Percentiles rank a stretch among this genome's conserved stretches.
phyloP scores from a whole-genome alignment of 2,329 filamentous ascomycete species.

The Triangularia setosa region DNA sequence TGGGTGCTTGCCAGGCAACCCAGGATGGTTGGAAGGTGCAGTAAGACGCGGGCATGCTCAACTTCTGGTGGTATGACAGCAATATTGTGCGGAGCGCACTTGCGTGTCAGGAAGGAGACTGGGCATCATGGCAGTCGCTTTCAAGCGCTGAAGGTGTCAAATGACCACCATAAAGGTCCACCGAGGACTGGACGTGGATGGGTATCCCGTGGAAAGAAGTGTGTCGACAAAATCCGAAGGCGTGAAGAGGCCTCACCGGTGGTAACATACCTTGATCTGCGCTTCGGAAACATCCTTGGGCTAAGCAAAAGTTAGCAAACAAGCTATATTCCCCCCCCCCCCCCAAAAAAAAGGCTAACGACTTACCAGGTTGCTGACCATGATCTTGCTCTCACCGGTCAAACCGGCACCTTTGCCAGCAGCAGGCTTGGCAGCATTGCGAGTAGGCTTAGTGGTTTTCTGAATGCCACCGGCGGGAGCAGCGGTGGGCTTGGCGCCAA shows the following conservation, averaged over 20 bases:
- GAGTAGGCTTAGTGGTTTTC: constrained; percentile 66
- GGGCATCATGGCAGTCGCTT: constrained; percentile 22
- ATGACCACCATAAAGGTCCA: constrained; percentile 21
- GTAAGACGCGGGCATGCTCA: constrained; percentile 24
- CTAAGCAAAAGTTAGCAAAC: constrained; percentile 54
- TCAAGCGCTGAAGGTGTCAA: constrained; percentile 14
- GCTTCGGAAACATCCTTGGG: constrained; percentile 93
- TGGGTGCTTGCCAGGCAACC: constrained; percentile 30
- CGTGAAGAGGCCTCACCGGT: constrained; percentile 68
- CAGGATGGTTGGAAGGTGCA: constrained; percentile 13
- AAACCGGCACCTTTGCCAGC: constrained; percentile 60
- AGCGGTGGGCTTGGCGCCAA: constrained; percentile 49
- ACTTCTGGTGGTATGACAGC: constrained; percentile 21
- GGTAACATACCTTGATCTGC: constrained; percentile 99
- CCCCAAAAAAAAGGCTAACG: constrained; percentile 4
- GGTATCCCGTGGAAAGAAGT: constrained; percentile 35
- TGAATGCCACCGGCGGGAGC: constrained; percentile 82
- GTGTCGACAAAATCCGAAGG: constrained; percentile 70
- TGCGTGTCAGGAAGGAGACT: constrained; percentile 24
- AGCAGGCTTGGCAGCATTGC: constrained; percentile 56
- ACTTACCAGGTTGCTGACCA: constrained; percentile 96
- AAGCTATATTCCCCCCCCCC: too few relatives aligned
- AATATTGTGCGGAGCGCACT: constrained; percentile 10
- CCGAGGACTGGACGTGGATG: constrained; percentile 26
- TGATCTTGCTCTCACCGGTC: constrained; percentile 85